Percentiles rank a stretch among this genome's conserved stretches.
Conservation (phyloP, 352 stramenopile species). For the Phytopythium ostracodes region DNA sequence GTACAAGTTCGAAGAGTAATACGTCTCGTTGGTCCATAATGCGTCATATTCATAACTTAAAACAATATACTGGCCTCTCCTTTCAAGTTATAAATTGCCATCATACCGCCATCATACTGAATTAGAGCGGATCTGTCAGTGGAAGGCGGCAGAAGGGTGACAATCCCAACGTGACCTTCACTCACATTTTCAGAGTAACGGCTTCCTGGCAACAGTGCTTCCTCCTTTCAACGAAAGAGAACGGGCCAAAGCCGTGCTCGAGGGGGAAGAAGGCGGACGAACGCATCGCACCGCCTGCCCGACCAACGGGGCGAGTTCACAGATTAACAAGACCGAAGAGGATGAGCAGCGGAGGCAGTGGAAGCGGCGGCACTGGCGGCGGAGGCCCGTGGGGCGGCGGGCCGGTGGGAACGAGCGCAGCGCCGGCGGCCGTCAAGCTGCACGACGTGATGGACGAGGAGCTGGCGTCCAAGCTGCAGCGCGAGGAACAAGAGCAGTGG, state of each 20-base stretch:
- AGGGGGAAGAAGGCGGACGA: slow-evolving; percentile 5
- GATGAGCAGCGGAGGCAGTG: not conserved
- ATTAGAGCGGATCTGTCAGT: not conserved
- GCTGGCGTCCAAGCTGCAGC: slow-evolving; percentile 63
- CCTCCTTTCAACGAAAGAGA: not conserved
- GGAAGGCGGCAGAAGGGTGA: not conserved
- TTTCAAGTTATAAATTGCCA: too few relatives aligned
- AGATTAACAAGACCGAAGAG: slow-evolving; percentile 5
- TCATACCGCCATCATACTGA: too few relatives aligned
- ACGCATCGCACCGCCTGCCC: not conserved
- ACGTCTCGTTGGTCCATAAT: not conserved
- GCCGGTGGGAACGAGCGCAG: slow-evolving; percentile 13
- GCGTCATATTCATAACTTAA: too few relatives aligned
- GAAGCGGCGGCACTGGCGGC: not conserved
- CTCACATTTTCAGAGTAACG: not conserved
- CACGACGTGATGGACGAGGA: slow-evolving; percentile 73
- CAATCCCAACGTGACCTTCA: not conserved
- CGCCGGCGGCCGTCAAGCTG: slow-evolving; percentile 37
- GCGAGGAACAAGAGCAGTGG: slow-evolving; percentile 66
- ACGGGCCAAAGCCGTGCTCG: not conserved
- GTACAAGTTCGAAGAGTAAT: not conserved
- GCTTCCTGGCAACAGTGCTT: not conserved
- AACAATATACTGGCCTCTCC: too few relatives aligned
- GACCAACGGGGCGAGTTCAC: not conserved
- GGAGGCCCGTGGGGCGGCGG: not conserved